Evolutionary conservation across 2,329 filamentous ascomycete genomes (phyloP).

Genomic region (Cladosporium phlei): DNA sequence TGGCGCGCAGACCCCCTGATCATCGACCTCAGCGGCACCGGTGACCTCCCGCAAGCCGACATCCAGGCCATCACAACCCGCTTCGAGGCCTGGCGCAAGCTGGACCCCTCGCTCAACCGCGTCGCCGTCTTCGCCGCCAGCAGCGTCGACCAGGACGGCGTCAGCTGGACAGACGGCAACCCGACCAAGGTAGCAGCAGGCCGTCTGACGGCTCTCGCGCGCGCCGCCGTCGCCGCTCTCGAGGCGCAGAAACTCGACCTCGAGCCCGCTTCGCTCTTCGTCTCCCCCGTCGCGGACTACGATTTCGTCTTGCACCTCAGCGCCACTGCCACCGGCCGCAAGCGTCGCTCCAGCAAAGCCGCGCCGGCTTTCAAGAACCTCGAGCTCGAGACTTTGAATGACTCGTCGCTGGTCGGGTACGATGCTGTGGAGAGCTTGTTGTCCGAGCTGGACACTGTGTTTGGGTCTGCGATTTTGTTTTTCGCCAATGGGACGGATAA

Average conservation of each 20-base stretch:
- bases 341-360: slow-evolving; percentile 34
- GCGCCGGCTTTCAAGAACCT: slow-evolving; percentile 75
- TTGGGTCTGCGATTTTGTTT: slow-evolving; percentile 68
- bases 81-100: slow-evolving; percentile 78
- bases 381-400: slow-evolving; percentile 50
- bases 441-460: slow-evolving; percentile 62
- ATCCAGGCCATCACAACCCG: slow-evolving; percentile 61
- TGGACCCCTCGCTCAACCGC: slow-evolving; percentile 83
- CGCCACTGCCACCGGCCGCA: slow-evolving; percentile 37
- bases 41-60: slow-evolving; percentile 57
- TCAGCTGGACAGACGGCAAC: slow-evolving; percentile 69
- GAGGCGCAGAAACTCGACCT: slow-evolving; percentile 26
- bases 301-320: slow-evolving; percentile 78
- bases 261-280: slow-evolving; percentile 61
- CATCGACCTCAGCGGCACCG: slow-evolving; percentile 56
- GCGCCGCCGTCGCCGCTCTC: slow-evolving; percentile 63
- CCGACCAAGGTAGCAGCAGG: slow-evolving; percentile 80
- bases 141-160: slow-evolving; percentile 70
- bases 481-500: slow-evolving; percentile 64
- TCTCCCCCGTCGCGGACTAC: slow-evolving; percentile 69
- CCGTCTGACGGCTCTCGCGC: slow-evolving; percentile 76
- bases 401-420: slow-evolving; percentile 46
- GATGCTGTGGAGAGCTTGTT: slow-evolving; percentile 62
- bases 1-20: slow-evolving; percentile 81
- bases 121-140: slow-evolving; percentile 77